Percentiles rank a stretch among this genome's conserved stretches.
Evolutionary conservation across 495 filamentous ascomycete genomes (phyloP).

Genomic region (Lichenothelia convexa): DNA sequence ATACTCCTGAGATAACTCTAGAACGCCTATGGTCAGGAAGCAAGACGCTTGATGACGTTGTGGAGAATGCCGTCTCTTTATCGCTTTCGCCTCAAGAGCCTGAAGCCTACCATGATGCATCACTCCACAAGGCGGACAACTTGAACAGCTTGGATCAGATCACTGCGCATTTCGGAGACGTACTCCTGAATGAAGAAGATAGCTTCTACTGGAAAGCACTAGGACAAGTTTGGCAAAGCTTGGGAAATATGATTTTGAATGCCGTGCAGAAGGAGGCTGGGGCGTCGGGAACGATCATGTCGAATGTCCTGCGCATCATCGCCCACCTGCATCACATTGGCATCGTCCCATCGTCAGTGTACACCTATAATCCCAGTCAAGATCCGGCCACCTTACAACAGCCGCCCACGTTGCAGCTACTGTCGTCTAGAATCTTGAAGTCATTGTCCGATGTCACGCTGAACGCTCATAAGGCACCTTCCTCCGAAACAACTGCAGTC

Average conservation of each 20-base stretch:
- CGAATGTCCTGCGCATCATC: constrained; percentile 37
- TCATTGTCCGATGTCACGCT: constrained; percentile 45
- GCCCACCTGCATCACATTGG: constrained; percentile 41
- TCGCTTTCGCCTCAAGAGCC: not conserved
- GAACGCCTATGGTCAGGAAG: not conserved
- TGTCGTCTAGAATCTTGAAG: constrained; percentile 40
- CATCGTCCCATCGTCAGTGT: constrained; percentile 38
- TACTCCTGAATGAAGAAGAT: not conserved
- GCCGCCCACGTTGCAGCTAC: constrained; percentile 37
- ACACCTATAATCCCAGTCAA: constrained; percentile 23
- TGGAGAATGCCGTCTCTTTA: not conserved
- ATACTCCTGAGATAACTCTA: not conserved
- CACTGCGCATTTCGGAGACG: constrained; percentile 1
- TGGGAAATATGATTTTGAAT: constrained; percentile 36
- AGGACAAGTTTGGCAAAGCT: constrained; percentile 29
- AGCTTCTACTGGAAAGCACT: constrained; percentile 10
- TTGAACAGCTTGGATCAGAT: constrained; percentile 1
- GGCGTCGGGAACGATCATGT: constrained; percentile 31
- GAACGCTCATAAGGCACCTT: constrained; percentile 30
- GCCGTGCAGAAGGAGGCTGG: constrained; percentile 27
- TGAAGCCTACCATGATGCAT: not conserved
- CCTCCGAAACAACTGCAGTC: constrained; percentile 26
- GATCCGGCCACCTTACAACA: constrained; percentile 27
- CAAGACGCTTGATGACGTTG: not conserved
- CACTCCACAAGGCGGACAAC: not conserved